Base-by-base conservation (phyloP, 805 yeast species). In the Saturnispora halmiae region DNA sequence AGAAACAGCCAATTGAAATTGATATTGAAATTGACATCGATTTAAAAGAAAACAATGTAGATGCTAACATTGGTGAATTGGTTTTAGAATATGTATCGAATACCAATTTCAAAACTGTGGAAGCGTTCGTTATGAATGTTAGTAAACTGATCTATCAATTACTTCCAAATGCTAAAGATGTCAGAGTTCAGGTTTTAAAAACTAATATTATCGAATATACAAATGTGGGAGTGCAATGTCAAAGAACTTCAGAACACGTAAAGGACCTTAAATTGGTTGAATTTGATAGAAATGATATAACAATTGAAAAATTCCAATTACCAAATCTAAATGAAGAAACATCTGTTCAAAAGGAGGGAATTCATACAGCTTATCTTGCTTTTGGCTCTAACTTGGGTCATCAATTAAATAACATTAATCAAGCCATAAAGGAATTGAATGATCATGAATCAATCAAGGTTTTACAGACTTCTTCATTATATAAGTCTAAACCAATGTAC, bases 401-500 rank as follows among this genome's bases (percentile, higher is more conserved):
- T 47, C 80, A 79, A 36, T 53, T 84, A 7, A 56, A 54, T 2
- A 82, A 85, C 53, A 80, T 92, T 33, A 45, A 59, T 7, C 49
- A 49, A 13, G 81, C 96, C 0, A 56, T 84, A 6, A 58, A 59
- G 0, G 64, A 70, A 35, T 61, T 84, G 13, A 54, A 56, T 0
- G n/a, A 34, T 4, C 44, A 48, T 38, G 20, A 28, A 3, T 48
- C 60, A 14, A 66, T 83, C 15, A 49, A 59, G 10, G 72, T 92
- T 0, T 44, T 67, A 3, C 65, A 72, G 3, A 73, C 90, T 0
- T 88, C 97, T 0, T 75, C 94, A 0, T 61, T 90, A 41, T 92
- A 85, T 58, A 77, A 81, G 44, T 84, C 96, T 16, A 84, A 80
- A 51, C 97, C 99, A 30, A 90, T 92, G 97, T 92, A 87, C 59